Evolutionary conservation across 2,329 filamentous ascomycete genomes (phyloP).

Genomic region (Aspergillus aculeatus): DNA sequence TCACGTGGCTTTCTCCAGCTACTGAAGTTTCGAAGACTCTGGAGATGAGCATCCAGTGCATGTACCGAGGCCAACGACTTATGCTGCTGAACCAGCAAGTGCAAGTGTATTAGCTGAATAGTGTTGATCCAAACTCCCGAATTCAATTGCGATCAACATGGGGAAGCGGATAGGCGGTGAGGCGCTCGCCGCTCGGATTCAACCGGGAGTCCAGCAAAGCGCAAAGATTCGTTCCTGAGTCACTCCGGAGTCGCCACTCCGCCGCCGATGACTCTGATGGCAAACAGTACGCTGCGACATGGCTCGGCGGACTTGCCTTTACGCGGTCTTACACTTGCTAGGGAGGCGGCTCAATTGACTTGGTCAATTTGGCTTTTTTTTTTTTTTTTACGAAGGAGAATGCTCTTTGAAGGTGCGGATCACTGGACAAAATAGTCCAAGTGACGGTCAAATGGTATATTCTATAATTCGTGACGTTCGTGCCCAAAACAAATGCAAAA

Average conservation of each 20-base stretch:
- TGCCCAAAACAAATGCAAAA: neutral
- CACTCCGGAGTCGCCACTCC: neutral
- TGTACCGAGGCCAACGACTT: neutral
- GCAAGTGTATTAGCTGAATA: neutral
- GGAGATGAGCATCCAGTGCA: neutral
- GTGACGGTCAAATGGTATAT: neutral
- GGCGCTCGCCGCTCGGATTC: neutral
- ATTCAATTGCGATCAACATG: neutral
- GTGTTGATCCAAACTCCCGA: neutral
- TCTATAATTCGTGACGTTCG: neutral
- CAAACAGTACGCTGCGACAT: neutral
- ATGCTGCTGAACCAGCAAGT: neutral
- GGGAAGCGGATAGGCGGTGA: neutral
- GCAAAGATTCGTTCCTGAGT: neutral
- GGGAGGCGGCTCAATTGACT: neutral
- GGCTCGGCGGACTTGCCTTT: neutral
- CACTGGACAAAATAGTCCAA: neutral
- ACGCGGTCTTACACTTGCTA: neutral
- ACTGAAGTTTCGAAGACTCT: too few relatives aligned
- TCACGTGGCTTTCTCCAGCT: too few relatives aligned
- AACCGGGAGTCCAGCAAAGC: neutral
- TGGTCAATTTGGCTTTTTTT: neutral
- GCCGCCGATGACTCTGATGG: neutral
- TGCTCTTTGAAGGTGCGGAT: neutral
- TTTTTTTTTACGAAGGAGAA: neutral